Percentiles rank a stretch among this genome's conserved stretches.
Evolutionary conservation across 1,284 basidiomycete species (phyloP).

Genomic region (Singerocomus inundabilis): DNA sequence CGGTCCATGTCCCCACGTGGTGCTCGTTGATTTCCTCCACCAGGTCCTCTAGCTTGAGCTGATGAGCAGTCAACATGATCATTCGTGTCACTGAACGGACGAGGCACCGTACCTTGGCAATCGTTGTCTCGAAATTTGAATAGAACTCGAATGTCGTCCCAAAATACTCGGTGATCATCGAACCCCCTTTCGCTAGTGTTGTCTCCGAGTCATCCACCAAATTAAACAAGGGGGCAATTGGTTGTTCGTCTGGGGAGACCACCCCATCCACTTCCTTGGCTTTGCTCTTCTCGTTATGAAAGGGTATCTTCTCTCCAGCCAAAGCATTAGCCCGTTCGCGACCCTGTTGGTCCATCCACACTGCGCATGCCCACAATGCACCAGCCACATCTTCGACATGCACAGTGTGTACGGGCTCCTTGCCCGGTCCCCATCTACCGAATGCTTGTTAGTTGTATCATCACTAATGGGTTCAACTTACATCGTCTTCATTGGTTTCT

Average conservation of each 20-base stretch:
- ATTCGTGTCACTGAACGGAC: background rate
- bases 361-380: slow-evolving; percentile 70
- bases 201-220: slow-evolving; percentile 80
- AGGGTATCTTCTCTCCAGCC: slow-evolving; percentile 56
- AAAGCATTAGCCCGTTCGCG: slow-evolving; percentile 58
- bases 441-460: slow-evolving; percentile 5
- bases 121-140: slow-evolving; percentile 66
- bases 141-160: slow-evolving; percentile 86
- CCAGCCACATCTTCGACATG: slow-evolving; percentile 79
- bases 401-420: slow-evolving; percentile 76
- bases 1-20: slow-evolving; percentile 82
- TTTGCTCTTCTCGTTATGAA: slow-evolving; percentile 71
- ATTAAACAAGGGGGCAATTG: slow-evolving; percentile 79
- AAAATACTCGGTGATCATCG: slow-evolving; percentile 72
- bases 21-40: slow-evolving; percentile 88
- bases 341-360: slow-evolving; percentile 68
- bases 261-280: slow-evolving; percentile 60
- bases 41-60: slow-evolving; percentile 64
- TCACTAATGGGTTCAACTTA: slow-evolving; percentile 38
- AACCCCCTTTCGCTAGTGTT: slow-evolving; percentile 74
- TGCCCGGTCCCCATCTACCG: slow-evolving; percentile 73
- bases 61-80: slow-evolving; percentile 12
- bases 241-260: slow-evolving; percentile 53
- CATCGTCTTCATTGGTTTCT: slow-evolving; percentile 86
- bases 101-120: slow-evolving; percentile 55